A percentile compares a stretch with the other conserved stretches of the same genome.
phyloP scores from a whole-genome alignment of 352 stramenopile species.

The Pythium vanterpoolii region DNA sequence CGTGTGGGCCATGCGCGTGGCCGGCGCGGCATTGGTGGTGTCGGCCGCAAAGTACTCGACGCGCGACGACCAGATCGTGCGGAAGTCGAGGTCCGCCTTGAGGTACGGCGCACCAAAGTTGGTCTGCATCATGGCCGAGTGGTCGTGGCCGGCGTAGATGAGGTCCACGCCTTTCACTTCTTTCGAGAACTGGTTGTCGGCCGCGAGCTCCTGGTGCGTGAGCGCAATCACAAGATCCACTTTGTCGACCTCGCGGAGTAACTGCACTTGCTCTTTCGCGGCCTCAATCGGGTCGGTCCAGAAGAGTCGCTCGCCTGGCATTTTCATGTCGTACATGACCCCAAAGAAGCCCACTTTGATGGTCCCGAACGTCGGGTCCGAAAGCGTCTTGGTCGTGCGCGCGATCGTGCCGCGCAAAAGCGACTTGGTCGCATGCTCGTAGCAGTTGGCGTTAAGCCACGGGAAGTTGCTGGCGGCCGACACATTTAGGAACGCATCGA shows the following conservation, averaged over 20 bases:
- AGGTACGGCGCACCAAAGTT: conserved; percentile 72
- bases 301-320: conserved; percentile 55
- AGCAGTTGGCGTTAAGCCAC: conserved; percentile 79
- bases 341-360: conserved; percentile 67
- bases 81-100: conserved; percentile 74
- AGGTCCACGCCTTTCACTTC: conserved; percentile 60
- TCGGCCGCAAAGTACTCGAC: conserved; percentile 58
- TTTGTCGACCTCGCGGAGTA: conserved; percentile 29
- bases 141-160: conserved; percentile 72
- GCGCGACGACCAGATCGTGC: conserved; percentile 56
- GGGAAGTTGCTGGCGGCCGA: conserved; percentile 48
- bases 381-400: conserved; percentile 48
- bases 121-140: conserved; percentile 70
- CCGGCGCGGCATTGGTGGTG: conserved; percentile 23
- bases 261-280: conserved; percentile 44
- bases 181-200: conserved; percentile 72
- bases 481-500: conserved; percentile 76
- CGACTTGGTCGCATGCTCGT: conserved; percentile 36
- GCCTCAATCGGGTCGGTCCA: conserved; percentile 68
- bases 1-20: conserved; percentile 44
- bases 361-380: conserved; percentile 31
- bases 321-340: conserved; percentile 80
- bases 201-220: conserved; percentile 62
- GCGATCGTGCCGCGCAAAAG: conserved; percentile 54
- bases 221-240: conserved; percentile 76